These are phyloP conservation scores for Venturiaceae sp. DNA, from an alignment of 2,329 filamentous ascomycete species.

Conservation along the genomic window DNA sequence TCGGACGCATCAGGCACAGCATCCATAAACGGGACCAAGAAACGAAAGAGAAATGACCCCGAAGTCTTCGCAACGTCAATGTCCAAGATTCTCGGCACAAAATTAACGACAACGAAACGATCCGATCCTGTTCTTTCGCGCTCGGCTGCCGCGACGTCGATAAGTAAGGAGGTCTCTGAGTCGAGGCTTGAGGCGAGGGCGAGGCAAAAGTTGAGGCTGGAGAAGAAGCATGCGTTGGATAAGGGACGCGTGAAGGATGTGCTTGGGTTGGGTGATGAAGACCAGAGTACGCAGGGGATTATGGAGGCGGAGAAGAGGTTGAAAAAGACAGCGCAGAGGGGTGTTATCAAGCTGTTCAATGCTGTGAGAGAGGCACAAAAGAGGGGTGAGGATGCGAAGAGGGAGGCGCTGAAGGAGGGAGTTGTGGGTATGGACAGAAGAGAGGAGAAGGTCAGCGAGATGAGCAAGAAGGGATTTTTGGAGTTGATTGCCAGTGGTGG, in stretches of 20 bases:
- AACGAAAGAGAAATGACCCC: conserved; percentile 86
- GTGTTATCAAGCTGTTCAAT: conserved; percentile 95
- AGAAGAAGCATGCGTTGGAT: conserved; percentile 70
- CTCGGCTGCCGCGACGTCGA: conserved; percentile 62
- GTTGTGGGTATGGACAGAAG: conserved; percentile 70
- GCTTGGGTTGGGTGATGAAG: conserved; percentile 49
- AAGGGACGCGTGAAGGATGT: conserved; percentile 86
- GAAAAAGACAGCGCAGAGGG: conserved; percentile 80
- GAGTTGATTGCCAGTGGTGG: conserved; percentile 66
- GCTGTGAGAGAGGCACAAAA: conserved; percentile 89
- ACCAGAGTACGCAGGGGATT: conserved; percentile 38
- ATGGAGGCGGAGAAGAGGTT: conserved; percentile 67
- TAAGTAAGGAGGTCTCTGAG: conserved; percentile 64
- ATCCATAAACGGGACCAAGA: conserved; percentile 30
- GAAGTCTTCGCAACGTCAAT: conserved; percentile 86
- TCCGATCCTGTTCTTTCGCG: conserved; percentile 86
- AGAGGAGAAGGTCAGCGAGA: conserved; percentile 85
- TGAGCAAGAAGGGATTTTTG: conserved; percentile 94
- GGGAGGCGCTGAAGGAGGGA: conserved; percentile 57
- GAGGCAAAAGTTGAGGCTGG: conserved; percentile 64
- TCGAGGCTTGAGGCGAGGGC: conserved; percentile 74
- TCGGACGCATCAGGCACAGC: conserved; percentile 16
- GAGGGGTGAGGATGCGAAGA: conserved; percentile 69
- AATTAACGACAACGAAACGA: conserved; percentile 71
- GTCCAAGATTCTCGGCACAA: conserved; percentile 83